Evolutionary conservation across 2,329 filamentous ascomycete species (phyloP).

Genomic region (Colletotrichum sp.): DNA sequence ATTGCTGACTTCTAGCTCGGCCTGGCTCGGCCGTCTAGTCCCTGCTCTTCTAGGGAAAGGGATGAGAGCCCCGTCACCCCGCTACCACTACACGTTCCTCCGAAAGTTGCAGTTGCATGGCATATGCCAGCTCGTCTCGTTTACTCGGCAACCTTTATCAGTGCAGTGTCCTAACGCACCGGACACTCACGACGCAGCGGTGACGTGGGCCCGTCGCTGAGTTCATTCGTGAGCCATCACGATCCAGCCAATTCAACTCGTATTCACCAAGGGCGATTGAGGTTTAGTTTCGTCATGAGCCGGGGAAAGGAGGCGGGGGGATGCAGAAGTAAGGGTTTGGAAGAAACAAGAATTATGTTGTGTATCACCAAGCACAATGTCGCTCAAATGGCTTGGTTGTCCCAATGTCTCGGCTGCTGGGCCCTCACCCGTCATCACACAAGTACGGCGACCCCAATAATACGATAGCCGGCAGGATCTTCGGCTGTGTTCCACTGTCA

Average conservation of each 20-base stretch:
- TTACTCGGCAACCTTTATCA: not conserved
- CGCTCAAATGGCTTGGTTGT: not conserved
- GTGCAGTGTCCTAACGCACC: not conserved
- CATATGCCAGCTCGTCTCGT: not conserved
- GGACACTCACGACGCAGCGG: not conserved
- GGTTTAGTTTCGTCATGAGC: not conserved
- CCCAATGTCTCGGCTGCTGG: conserved; percentile 7
- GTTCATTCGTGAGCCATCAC: not conserved
- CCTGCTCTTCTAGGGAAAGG: not conserved
- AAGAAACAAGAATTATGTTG: not conserved
- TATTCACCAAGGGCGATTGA: not conserved
- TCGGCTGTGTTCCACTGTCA: not conserved
- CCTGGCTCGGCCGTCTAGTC: not conserved
- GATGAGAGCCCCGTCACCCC: not conserved
- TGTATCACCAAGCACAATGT: not conserved
- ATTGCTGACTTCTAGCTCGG: not conserved
- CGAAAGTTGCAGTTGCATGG: not conserved
- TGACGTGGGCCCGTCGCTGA: not conserved
- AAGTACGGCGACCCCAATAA: not conserved
- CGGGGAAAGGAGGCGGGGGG: not conserved
- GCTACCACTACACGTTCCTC: not conserved
- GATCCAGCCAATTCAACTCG: not conserved
- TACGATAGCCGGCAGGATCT: not conserved
- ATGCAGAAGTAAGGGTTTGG: not conserved
- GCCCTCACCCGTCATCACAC: not conserved